Evolutionary conservation across 2,329 filamentous ascomycete species (phyloP).

Genomic region (Ophiostoma himal-ulmi): DNA sequence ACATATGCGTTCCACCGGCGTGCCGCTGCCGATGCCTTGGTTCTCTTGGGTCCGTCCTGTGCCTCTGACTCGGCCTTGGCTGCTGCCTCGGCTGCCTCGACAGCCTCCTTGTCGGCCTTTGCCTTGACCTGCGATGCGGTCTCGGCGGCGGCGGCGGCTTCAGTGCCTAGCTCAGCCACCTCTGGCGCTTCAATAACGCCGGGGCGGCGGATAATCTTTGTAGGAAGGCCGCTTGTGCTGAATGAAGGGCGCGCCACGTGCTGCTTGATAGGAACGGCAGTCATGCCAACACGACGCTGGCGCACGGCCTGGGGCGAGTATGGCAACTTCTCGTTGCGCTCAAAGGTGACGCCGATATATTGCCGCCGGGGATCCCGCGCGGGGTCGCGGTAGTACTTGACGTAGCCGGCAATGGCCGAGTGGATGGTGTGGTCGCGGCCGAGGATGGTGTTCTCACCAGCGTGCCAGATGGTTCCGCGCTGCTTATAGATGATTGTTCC

Average conservation of each 20-base stretch:
- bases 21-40: constrained; percentile 21
- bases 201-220: constrained; percentile 31
- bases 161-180: not conserved
- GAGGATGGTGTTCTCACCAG: constrained; percentile 92
- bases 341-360: constrained; percentile 90
- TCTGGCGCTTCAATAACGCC: constrained; percentile 22
- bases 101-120: constrained; percentile 16
- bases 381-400: constrained; percentile 94
- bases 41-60: not conserved
- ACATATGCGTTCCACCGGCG: constrained; percentile 28
- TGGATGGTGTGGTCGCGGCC: constrained; percentile 96
- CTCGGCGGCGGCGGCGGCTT: constrained; percentile 14
- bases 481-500: constrained; percentile 99
- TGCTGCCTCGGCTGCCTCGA: not conserved
- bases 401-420: constrained; percentile 77
- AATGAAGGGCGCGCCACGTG: constrained; percentile 34
- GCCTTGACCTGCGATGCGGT: not conserved
- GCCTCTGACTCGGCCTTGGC: constrained; percentile 9
- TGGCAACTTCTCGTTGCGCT: constrained; percentile 74
- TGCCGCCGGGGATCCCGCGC: constrained; percentile 74
- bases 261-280: constrained; percentile 42
- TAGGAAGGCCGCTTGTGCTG: constrained; percentile 34
- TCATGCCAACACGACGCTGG: constrained; percentile 69
- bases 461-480: constrained; percentile 87
- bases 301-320: constrained; percentile 67